phyloP scores from a whole-genome alignment of 352 stramenopile genomes.

The Peronospora belbahrii region DNA sequence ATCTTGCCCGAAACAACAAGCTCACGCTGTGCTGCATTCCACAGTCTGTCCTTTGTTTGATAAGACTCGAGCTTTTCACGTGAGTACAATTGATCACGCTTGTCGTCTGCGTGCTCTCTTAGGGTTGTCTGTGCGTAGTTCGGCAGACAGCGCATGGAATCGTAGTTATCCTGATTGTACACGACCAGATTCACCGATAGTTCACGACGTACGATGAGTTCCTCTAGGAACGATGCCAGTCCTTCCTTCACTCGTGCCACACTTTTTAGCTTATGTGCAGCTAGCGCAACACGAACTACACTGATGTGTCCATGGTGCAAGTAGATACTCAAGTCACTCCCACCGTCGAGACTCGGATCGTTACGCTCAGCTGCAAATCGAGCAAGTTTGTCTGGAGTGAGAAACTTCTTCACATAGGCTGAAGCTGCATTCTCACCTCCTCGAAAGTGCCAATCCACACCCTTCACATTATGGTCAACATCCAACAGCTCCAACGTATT shows the following conservation, averaged over 20 bases:
- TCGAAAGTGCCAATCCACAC: constrained; percentile 41
- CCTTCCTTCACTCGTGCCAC: constrained; percentile 56
- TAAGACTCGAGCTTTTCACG: constrained; percentile 87
- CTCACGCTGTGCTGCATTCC: constrained; percentile 97
- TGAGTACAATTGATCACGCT: constrained; percentile 88
- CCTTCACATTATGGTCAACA: constrained; percentile 51
- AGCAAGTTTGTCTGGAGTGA: constrained; percentile 59
- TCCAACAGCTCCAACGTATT: constrained; percentile 41
- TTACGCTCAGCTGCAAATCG: constrained; percentile 86
- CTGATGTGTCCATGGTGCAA: constrained; percentile 91
- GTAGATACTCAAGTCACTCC: constrained; percentile 91
- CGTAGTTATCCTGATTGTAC: constrained; percentile 95
- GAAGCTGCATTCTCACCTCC: constrained; percentile 64
- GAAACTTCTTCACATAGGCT: constrained; percentile 81
- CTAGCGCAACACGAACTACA: constrained; percentile 55
- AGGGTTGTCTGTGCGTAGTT: constrained; percentile 92
- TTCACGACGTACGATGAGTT: constrained; percentile 95
- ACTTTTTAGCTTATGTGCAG: constrained; percentile 57
- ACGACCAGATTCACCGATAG: constrained; percentile 96
- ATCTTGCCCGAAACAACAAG: constrained; percentile 91
- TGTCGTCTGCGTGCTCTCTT: constrained; percentile 79
- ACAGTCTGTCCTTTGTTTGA: constrained; percentile 94
- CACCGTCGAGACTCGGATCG: constrained; percentile 88
- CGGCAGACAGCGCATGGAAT: constrained; percentile 84
- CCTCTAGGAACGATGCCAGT: constrained; percentile 93